Conservation (phyloP, 75 land plant species). For the Ceratopteris richardii region DNA sequence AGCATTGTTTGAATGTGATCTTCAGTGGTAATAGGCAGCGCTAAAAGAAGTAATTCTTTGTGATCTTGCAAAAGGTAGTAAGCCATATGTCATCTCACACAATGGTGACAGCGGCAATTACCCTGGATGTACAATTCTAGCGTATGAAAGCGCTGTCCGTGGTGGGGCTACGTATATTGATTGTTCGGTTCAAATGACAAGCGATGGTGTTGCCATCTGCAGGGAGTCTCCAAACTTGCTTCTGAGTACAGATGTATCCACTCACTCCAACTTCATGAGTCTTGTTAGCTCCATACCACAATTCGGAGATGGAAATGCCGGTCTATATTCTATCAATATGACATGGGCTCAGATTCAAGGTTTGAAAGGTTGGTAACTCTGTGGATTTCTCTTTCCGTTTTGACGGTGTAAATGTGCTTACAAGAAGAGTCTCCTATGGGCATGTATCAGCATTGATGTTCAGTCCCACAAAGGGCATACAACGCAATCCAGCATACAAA, state of each 20-base stretch:
- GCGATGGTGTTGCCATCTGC: conserved; percentile 72
- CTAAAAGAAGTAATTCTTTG: too few species aligned
- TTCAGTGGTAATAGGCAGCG: too few species aligned
- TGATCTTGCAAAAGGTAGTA: not conserved
- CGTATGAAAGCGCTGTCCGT: conserved; percentile 57
- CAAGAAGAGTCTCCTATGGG: not conserved
- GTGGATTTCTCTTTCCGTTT: not conserved
- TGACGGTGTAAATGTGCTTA: not conserved
- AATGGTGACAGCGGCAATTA: conserved; percentile 86
- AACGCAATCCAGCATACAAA: not conserved
- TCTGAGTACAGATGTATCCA: conserved; percentile 34
- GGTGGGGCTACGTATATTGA: conserved; percentile 83
- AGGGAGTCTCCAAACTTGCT: conserved; percentile 48
- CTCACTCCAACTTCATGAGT: conserved; percentile 11
- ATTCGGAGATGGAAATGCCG: conserved; percentile 31
- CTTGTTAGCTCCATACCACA: conserved; percentile 25
- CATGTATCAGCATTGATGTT: not conserved
- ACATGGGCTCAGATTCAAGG: conserved; percentile 54
- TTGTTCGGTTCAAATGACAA: conserved; percentile 76
- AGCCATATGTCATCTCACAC: conserved; percentile 39
- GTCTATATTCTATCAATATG: conserved; percentile 73
- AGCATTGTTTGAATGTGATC: too few species aligned
- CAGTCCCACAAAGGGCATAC: not conserved
- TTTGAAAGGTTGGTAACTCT: conserved; percentile 48
- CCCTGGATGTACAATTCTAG: conserved; percentile 61